Conservation (phyloP, 2,329 filamentous ascomycete species). For the Ilyonectria destructans region DNA sequence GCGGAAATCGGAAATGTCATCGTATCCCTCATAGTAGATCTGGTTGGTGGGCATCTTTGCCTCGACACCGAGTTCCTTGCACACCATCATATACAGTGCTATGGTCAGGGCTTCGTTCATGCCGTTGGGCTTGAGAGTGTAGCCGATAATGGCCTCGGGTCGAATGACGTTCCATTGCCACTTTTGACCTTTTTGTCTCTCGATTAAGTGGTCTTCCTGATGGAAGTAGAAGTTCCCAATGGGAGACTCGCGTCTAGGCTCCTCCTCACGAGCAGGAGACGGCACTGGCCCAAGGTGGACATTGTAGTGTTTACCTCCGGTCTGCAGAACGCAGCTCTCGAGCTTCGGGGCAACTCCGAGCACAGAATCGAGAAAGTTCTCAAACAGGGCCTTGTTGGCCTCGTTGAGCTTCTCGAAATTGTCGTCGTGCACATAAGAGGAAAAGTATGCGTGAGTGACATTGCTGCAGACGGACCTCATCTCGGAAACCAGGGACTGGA, state of each 20-base stretch:
- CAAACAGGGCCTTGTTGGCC: not conserved
- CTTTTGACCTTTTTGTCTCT: not conserved
- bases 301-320: not conserved
- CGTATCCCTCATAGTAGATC: not conserved
- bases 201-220: not conserved
- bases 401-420: not conserved
- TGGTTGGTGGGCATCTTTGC: not conserved
- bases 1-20: not conserved
- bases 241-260: not conserved
- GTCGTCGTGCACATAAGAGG: not conserved
- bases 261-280: not conserved
- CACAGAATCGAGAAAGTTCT: not conserved
- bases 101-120: not conserved
- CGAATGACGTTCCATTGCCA: not conserved
- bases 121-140: not conserved
- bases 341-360: not conserved
- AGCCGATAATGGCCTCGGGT: not conserved
- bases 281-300: not conserved
- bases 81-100: not conserved
- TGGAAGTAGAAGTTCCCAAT: constrained; percentile 1
- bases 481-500: not conserved
- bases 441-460: not conserved
- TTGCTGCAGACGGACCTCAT: not conserved
- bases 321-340: not conserved
- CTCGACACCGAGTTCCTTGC: not conserved